Evolutionary conservation across 768 basidiomycete genomes (phyloP).

Genomic region (Russula lepida): DNA sequence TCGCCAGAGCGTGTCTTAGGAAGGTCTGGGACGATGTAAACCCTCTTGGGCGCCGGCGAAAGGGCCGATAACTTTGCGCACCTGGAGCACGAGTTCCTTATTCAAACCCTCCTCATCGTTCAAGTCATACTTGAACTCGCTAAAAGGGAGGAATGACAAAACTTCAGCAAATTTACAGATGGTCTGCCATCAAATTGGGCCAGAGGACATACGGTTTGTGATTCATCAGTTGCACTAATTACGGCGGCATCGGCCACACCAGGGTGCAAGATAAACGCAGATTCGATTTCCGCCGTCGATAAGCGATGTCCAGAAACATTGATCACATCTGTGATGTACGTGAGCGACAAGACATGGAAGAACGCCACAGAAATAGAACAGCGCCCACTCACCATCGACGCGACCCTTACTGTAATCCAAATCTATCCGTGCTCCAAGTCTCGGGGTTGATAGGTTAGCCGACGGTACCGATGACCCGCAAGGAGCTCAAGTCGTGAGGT

Average conservation of each 20-base stretch:
- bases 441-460: constrained; percentile 99
- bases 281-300: constrained; percentile 97
- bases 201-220: constrained; percentile 73
- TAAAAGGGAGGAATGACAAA: constrained; percentile 19
- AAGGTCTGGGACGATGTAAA: constrained; percentile 72
- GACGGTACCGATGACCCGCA: constrained; percentile 87
- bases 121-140: constrained; percentile 73
- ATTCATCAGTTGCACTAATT: constrained; percentile 79
- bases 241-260: constrained; percentile 97
- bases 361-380: neutral
- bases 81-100: constrained; percentile 91
- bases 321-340: constrained; percentile 66
- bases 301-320: constrained; percentile 97
- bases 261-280: constrained; percentile 86
- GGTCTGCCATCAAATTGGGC: neutral
- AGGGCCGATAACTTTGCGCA: constrained; percentile 97
- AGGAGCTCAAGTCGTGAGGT: constrained; percentile 65
- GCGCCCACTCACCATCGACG: constrained; percentile 74
- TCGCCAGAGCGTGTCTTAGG: constrained; percentile 96
- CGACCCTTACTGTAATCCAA: constrained; percentile 99
- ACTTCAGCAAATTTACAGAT: neutral
- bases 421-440: constrained; percentile 97
- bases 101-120: constrained; percentile 58
- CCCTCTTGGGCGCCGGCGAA: constrained; percentile 96
- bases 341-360: neutral